Percentiles rank a stretch among this genome's conserved stretches.
Conservation (phyloP, 345 rosid species). For the Citrus inodora region DNA sequence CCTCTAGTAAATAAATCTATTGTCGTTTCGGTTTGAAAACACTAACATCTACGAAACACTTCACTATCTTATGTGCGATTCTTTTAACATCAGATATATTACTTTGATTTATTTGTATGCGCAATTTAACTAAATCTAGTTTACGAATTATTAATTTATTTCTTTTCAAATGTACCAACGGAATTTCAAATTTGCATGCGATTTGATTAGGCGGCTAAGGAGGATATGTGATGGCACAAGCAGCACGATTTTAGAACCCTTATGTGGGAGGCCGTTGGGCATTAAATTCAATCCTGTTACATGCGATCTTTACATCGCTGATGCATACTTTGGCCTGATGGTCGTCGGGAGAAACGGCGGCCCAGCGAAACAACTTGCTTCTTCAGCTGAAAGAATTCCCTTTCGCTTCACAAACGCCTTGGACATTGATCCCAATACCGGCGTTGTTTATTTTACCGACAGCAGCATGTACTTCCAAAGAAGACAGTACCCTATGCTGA, state of each 20-base stretch:
- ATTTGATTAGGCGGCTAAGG: slow-evolving; percentile 20
- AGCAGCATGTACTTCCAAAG: slow-evolving; percentile 42
- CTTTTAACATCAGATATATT: too few relatives aligned
- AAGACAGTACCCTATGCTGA: slow-evolving; percentile 23
- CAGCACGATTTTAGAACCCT: slow-evolving; percentile 23
- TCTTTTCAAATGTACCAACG: too few relatives aligned
- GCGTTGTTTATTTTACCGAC: slow-evolving; percentile 49
- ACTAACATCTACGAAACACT: too few relatives aligned
- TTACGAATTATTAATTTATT: too few relatives aligned
- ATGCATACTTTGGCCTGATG: slow-evolving; percentile 54
- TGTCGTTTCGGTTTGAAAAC: too few relatives aligned
- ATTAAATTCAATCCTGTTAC: slow-evolving; percentile 37
- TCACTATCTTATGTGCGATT: too few relatives aligned
- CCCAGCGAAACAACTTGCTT: slow-evolving; percentile 29
- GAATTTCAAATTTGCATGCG: neutral
- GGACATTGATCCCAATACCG: slow-evolving; percentile 41
- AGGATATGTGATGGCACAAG: slow-evolving; percentile 38
- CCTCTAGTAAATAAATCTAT: too few relatives aligned
- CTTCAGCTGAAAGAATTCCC: slow-evolving; percentile 34
- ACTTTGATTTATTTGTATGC: too few relatives aligned
- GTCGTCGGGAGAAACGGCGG: slow-evolving; percentile 45
- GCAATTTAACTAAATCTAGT: too few relatives aligned
- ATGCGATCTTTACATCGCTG: slow-evolving; percentile 56
- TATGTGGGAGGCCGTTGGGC: slow-evolving; percentile 57
- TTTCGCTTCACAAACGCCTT: slow-evolving; percentile 38